phyloP scores from a whole-genome alignment of 202 grass and related monocot genomes.

The Carex arenaria region DNA sequence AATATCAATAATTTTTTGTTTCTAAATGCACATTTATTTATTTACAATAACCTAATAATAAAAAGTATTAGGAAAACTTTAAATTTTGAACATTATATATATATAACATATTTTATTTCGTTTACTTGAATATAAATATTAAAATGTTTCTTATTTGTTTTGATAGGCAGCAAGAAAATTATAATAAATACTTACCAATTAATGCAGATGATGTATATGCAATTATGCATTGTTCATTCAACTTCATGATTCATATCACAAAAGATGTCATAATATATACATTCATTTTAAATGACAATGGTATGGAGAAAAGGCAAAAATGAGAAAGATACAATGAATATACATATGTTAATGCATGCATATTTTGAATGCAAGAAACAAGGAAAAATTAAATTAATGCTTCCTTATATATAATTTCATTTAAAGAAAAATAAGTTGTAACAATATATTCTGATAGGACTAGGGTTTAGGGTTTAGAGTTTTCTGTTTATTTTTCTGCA shows the following conservation, averaged over 20 bases:
- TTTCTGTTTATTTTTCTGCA: no score
- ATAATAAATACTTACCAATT: background rate
- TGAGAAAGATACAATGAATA: background rate
- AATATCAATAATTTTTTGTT: background rate
- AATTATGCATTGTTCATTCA: background rate
- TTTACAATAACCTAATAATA: background rate
- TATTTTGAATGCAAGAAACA: background rate
- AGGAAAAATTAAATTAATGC: background rate
- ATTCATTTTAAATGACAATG: background rate
- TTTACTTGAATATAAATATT: background rate
- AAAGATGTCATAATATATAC: background rate
- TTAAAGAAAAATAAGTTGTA: background rate
- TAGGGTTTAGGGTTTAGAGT: no score
- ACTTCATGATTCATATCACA: background rate
- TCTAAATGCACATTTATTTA: background rate
- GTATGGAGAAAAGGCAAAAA: background rate
- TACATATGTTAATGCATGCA: background rate
- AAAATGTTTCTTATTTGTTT: background rate
- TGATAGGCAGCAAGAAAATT: background rate
- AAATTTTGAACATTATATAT: background rate
- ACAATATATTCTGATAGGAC: no score
- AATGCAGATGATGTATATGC: background rate
- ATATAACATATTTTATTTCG: background rate
- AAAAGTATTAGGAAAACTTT: background rate
- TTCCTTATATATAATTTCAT: background rate